Conservation (phyloP, 1,284 basidiomycete genomes). For the Sporisorium graminicola region DNA sequence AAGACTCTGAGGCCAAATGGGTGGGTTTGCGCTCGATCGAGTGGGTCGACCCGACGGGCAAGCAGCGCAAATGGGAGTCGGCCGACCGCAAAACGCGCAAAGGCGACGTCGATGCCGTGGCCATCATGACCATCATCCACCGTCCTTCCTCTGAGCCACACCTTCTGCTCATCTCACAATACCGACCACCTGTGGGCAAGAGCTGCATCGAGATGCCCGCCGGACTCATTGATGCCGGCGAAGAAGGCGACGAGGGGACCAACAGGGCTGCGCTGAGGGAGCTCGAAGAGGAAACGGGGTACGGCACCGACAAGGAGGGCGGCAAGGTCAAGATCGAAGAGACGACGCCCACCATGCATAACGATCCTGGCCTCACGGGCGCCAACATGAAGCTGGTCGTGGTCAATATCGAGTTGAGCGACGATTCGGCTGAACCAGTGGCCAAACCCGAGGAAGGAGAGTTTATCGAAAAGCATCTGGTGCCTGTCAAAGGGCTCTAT, state of each 20-base stretch:
- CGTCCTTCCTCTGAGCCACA: constrained; percentile 55
- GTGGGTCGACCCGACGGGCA: constrained; percentile 66
- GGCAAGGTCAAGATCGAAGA: constrained; percentile 53
- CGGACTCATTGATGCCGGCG: constrained; percentile 66
- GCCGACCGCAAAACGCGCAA: constrained; percentile 65
- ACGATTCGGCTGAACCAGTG: constrained; percentile 63
- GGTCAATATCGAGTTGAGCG: constrained; percentile 59
- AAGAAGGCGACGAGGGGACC: constrained; percentile 62
- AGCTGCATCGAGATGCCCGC: constrained; percentile 68
- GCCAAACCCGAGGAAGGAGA: constrained; percentile 68
- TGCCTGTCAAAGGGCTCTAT: constrained; percentile 57
- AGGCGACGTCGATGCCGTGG: constrained; percentile 67
- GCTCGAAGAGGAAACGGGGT: constrained; percentile 68
- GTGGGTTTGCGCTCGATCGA: constrained; percentile 62
- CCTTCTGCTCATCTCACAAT: constrained; percentile 65
- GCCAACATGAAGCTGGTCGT: constrained; percentile 66
- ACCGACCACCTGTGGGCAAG: constrained; percentile 56
- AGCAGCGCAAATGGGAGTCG: constrained; percentile 66
- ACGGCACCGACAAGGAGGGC: constrained; percentile 56
- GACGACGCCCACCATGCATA: constrained; percentile 58
- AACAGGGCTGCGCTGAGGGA: constrained; percentile 63
- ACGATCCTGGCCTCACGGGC: constrained; percentile 63
- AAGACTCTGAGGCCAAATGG: constrained; percentile 66
- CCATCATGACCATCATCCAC: constrained; percentile 65
- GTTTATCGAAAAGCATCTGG: constrained; percentile 66